Evolutionary conservation across 306 rosid species (phyloP).

Genomic region (Medicago ruthenica): DNA sequence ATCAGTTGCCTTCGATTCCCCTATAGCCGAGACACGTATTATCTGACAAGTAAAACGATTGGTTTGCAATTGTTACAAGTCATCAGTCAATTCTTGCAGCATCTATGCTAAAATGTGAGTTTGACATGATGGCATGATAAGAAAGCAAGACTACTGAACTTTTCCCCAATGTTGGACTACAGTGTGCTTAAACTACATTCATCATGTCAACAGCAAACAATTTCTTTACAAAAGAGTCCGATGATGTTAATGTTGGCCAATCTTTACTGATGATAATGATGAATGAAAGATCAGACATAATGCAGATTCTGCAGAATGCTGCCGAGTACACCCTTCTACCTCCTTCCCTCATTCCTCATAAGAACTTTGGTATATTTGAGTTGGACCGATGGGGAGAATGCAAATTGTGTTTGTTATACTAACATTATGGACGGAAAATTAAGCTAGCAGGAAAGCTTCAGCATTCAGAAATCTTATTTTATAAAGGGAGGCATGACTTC

Average conservation of each 20-base stretch:
- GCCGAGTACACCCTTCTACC: neutral
- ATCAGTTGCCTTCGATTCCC: slow-evolving; percentile 75
- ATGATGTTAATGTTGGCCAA: slow-evolving; percentile 2
- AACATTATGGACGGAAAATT: neutral
- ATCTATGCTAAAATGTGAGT: neutral
- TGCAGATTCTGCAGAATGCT: slow-evolving; percentile 29
- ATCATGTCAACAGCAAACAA: slow-evolving; percentile 17
- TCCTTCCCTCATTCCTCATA: neutral
- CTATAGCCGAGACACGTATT: slow-evolving; percentile 76
- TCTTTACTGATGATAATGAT: neutral
- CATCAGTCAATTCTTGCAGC: neutral
- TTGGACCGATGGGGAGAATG: neutral
- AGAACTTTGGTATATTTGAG: neutral
- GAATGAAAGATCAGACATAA: slow-evolving; percentile 17
- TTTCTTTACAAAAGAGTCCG: neutral
- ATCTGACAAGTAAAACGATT: slow-evolving; percentile 52
- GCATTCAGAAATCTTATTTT: neutral
- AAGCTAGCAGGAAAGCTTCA: neutral
- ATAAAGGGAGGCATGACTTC: neutral
- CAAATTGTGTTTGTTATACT: neutral
- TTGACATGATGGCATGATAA: slow-evolving; percentile 24
- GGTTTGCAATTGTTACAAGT: neutral
- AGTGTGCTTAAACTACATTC: slow-evolving; percentile 9
- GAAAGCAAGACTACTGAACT: slow-evolving; percentile 1
- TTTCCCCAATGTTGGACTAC: neutral